phyloP scores from a whole-genome alignment of 148 eudicot species.

The Chenopodium quinoa region DNA sequence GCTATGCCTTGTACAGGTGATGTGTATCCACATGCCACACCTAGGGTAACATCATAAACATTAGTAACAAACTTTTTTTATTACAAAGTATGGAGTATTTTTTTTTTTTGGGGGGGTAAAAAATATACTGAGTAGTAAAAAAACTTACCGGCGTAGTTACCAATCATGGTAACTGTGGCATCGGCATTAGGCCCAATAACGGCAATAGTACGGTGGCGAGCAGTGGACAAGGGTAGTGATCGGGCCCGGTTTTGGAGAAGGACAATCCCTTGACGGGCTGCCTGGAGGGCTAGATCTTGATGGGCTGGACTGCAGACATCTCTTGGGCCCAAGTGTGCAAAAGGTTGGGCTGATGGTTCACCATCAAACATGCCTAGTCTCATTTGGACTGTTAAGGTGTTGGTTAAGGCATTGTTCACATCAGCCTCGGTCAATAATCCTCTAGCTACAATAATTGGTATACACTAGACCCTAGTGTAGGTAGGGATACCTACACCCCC shows the following conservation, averaged over 20 bases:
- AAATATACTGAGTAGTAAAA: too few relatives aligned
- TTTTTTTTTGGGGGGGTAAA: too few relatives aligned
- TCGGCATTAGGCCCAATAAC: constrained; percentile 64
- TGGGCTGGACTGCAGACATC: constrained; percentile 74
- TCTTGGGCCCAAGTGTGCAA: constrained; percentile 57
- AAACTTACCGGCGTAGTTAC: constrained; percentile 58
- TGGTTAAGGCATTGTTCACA: constrained; percentile 65
- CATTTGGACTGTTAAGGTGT: constrained; percentile 69
- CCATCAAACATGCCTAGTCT: constrained; percentile 96
- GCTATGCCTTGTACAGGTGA: constrained; percentile 70
- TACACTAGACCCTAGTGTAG: too few relatives aligned
- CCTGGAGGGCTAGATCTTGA: constrained; percentile 71
- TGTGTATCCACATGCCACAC: constrained; percentile 69
- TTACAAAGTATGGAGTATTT: background rate
- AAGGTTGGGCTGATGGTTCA: constrained; percentile 59
- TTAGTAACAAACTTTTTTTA: background rate
- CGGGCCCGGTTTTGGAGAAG: constrained; percentile 52
- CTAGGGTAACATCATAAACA: constrained; percentile 26
- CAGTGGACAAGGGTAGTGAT: constrained; percentile 56
- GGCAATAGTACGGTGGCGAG: constrained; percentile 38
- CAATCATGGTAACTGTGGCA: constrained; percentile 58
- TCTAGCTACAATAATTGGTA: too few relatives aligned
- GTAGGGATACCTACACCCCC: too few relatives aligned
- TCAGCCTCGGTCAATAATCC: constrained; percentile 62
- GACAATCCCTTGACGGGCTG: constrained; percentile 90